phyloP scores from a whole-genome alignment of 73 alveolate genomes.

The Stentor roeselii region DNA sequence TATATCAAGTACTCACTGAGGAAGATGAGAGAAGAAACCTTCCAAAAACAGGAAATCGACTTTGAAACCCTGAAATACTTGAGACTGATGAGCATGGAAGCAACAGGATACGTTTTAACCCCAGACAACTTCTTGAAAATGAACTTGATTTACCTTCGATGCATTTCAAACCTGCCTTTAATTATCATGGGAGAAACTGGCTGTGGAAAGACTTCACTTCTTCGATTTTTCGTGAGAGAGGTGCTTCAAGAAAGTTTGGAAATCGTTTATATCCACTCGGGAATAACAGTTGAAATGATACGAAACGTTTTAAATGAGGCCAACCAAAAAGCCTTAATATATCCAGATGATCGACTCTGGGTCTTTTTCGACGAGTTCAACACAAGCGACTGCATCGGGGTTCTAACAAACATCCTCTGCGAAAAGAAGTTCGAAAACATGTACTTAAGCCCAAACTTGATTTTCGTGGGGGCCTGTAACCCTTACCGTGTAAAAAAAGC shows the following conservation, averaged over 20 bases:
- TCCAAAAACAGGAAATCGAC: too few species aligned
- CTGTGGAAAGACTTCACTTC: conserved; percentile 69
- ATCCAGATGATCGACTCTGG: conserved; percentile 21
- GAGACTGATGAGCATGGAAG: neutral
- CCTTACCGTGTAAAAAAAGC: conserved; percentile 19
- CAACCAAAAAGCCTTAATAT: conserved; percentile 38
- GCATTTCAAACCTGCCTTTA: conserved; percentile 57
- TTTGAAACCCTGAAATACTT: neutral
- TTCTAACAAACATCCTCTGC: conserved; percentile 3
- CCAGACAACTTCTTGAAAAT: conserved; percentile 53
- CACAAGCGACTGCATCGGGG: conserved; percentile 18
- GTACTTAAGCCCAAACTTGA: neutral
- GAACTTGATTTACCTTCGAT: conserved; percentile 48
- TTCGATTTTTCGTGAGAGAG: conserved; percentile 53
- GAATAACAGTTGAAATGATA: conserved; percentile 48
- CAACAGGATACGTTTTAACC: conserved; percentile 23
- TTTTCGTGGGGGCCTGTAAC: conserved; percentile 22
- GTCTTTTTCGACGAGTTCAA: conserved; percentile 27
- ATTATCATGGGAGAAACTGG: conserved; percentile 85
- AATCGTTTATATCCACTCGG: conserved; percentile 62
- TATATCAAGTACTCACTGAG: neutral
- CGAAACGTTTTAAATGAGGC: conserved; percentile 35
- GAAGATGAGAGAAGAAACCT: neutral
- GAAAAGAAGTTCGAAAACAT: neutral
- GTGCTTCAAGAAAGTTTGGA: conserved; percentile 42